Base-by-base conservation (phyloP, 441 rosid species). In the Cnidoscolus chayamansa region DNA sequence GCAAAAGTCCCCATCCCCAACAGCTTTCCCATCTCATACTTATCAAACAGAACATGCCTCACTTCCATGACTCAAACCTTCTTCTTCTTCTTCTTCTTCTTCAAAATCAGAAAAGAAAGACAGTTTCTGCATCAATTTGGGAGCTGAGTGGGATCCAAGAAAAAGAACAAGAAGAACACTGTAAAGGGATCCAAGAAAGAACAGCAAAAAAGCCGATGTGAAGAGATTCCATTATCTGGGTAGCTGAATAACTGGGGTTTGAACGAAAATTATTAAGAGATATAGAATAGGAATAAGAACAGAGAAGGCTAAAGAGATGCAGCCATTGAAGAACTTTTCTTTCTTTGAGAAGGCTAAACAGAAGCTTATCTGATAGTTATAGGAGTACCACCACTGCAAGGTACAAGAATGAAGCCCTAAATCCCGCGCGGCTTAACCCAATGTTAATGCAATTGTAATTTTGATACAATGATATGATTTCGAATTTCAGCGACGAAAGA, bases 1-100 rank as follows among this genome's bases (percentile, higher is more conserved):
- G 94, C 96, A 72, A 90, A 92, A 19, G 96, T 92, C 0, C 96
- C 97, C 73, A 88, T 90, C 1, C 97, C 97, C 8, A 92, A 25
- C 2, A 92, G 2, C 68, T 89, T 72, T 30, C 96, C 97, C 86
- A 86, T 83, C 89, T 92, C 96, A 69, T 92, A 92, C 49, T 92
- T 92, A 0, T 88, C 87, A 20, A 90, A 87, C 68, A 92, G 49
- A 32, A 86, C 40, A 25, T 81, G 78, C 16, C 86, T 82, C 32
- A 76, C 88, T 74, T 86, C 89, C 81, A 81, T 78, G 15, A 1
- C 11, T 30, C 9, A 20, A 19, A 19, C 16, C 50, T 3, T 1
- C 10, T 56, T 40, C 0, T 17, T 51, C 7, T 67, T 62, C 10
- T 1, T n/a, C 9, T 1, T 32, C 1, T 61, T 60, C 37, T 35